Base-by-base conservation (phyloP, 2,329 filamentous ascomycete genomes). In the Clarireedia monteithiana region DNA sequence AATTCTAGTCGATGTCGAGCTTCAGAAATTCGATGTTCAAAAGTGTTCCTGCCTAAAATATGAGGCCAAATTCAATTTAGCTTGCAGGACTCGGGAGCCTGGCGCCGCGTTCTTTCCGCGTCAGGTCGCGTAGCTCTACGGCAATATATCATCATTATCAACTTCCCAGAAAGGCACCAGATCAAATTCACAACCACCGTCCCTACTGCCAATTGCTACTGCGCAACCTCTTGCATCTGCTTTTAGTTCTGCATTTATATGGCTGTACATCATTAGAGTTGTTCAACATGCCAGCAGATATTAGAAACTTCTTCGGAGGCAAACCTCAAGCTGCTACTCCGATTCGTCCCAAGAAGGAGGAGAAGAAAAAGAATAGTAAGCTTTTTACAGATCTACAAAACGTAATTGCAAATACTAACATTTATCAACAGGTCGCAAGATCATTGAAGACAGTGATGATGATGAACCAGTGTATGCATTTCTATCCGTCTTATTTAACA, bases 241-340 rank as follows among this genome's bases (percentile, higher is more conserved):
- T 30, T 30, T 30, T 7, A 30, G 6, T 30, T 30, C 27, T 30
- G 6, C 27, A 30, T 30, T 20, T 14, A n/a, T 20, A 45, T 5
- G 24, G n/a, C 9, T 46, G 23, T 23, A n/a, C 14, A n/a, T 34
- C 36, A 23, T 23, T 53, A 15, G 24, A 40, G 39, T 20, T n/a
- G 17, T n/a, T 36, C 56, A 65, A 48, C 45, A 95, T 96, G 91
- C 83, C 91, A 53, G 89, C 63, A 60, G 92, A 97, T 72, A 97
- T 96, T 67, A 82, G 91, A 68, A 90, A 79, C 65, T 97, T 96
- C 73, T 96, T 97, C 75, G 84, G 86, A 55, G 83, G 87, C 59
- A 91, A 91, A 71, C 34, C 51, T 30, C 42, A n/a, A 39, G 20
- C 23, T 20, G 36, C 51, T 61, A 74, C 78, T 46, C 74, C 79